Conservation (phyloP, 768 basidiomycete genomes). For the Candolleomyces eurysporus region DNA sequence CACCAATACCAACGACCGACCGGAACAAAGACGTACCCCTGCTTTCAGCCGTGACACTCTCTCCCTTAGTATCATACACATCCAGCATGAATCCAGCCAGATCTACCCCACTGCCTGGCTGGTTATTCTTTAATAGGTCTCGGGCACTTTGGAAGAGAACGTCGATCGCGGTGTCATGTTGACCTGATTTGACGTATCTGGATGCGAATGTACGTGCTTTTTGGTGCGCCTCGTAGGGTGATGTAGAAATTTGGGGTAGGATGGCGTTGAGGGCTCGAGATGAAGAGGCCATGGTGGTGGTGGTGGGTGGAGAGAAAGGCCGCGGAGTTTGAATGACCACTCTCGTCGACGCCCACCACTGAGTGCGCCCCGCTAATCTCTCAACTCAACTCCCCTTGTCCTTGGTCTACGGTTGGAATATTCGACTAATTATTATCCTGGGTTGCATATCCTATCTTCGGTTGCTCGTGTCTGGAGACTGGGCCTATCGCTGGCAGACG, state of each 20-base stretch:
- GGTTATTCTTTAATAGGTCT: constrained; percentile 84
- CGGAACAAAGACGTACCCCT: constrained; percentile 56
- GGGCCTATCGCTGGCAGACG: too few species aligned
- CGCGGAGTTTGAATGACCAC: constrained; percentile 10
- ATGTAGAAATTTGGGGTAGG: constrained; percentile 64
- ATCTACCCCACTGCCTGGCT: constrained; percentile 90
- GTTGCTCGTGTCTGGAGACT: too few species aligned
- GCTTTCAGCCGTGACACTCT: constrained; percentile 71
- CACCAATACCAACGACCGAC: background rate
- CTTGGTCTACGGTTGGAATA: too few species aligned
- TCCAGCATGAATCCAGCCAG: constrained; percentile 77
- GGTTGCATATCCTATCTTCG: too few species aligned
- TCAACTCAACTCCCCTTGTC: too few species aligned
- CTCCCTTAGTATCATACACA: constrained; percentile 75
- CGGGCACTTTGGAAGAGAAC: constrained; percentile 89
- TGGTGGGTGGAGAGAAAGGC: background rate
- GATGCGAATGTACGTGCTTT: constrained; percentile 95
- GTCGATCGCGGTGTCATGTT: constrained; percentile 86
- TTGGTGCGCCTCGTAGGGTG: constrained; percentile 94
- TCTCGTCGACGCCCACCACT: too few species aligned
- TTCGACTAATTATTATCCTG: too few species aligned
- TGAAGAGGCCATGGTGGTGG: constrained; percentile 39
- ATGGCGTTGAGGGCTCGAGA: constrained; percentile 73
- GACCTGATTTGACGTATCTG: constrained; percentile 75
- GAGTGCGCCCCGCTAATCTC: too few species aligned